A percentile compares a stretch with the other conserved stretches of the same genome.
phyloP scores from a whole-genome alignment of 495 filamentous ascomycete species.

The Tetracladium setigerum region DNA sequence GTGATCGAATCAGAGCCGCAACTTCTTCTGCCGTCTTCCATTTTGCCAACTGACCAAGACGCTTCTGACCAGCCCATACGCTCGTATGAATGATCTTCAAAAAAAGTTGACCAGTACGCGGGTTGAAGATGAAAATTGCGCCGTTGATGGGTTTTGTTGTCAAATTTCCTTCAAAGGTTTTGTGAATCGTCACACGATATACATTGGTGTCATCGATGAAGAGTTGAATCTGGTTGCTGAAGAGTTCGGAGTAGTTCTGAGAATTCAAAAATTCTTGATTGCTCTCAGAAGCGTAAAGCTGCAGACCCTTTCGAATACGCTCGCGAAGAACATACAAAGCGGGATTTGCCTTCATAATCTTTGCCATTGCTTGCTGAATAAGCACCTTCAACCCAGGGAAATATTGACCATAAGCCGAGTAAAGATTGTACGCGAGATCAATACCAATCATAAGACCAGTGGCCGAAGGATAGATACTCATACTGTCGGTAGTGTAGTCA shows the following conservation, averaged over 20 bases:
- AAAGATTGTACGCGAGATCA: constrained; percentile 96
- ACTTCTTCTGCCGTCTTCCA: constrained; percentile 99
- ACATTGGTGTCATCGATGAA: constrained; percentile 99
- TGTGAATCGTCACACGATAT: constrained; percentile 99
- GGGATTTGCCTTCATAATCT: constrained; percentile 99
- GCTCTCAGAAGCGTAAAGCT: constrained; percentile 96
- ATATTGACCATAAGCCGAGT: constrained; percentile 96
- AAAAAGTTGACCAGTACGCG: constrained; percentile 94
- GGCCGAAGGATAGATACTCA: constrained; percentile 97
- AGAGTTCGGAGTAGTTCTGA: constrained; percentile 98
- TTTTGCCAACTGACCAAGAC: constrained; percentile 95
- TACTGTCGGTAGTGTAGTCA: constrained; percentile 97
- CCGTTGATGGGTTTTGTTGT: constrained; percentile 99
- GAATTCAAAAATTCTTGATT: constrained; percentile 99
- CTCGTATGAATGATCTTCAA: constrained; percentile 99
- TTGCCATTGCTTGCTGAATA: constrained; percentile 96
- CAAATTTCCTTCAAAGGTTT: constrained; percentile 98
- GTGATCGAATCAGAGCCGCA: constrained; percentile 89
- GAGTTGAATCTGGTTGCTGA: constrained; percentile 97
- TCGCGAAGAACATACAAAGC: constrained; percentile 94
- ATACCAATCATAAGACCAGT: constrained; percentile 98
- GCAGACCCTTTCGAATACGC: constrained; percentile 97
- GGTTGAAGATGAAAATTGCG: constrained; percentile 99
- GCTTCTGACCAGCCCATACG: constrained; percentile 99
- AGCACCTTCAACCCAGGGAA: constrained; percentile 98